Conservation (phyloP, 2,329 filamentous ascomycete species). For the Atkinsonella hypoxylon region DNA sequence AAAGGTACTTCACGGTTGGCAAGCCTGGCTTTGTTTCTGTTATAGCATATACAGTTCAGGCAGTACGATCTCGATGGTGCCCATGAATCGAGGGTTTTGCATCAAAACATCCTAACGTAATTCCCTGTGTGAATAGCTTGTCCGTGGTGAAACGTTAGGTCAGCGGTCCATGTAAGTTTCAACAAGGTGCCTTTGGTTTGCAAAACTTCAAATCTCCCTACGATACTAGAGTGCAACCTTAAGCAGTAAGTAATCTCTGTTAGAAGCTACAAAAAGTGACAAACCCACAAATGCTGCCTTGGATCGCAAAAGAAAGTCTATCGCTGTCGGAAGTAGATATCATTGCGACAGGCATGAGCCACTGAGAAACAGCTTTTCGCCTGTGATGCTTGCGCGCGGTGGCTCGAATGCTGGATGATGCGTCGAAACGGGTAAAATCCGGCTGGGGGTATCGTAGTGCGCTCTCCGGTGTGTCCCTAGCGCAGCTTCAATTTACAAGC, state of each 20-base stretch:
- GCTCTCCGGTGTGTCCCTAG: background rate
- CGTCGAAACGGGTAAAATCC: constrained; percentile 5
- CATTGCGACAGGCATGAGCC: no score
- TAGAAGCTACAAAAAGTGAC: no score
- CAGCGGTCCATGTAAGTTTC: no score
- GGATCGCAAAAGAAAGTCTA: background rate
- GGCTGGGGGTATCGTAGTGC: no score
- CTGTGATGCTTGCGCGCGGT: background rate
- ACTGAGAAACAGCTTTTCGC: background rate
- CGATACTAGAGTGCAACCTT: no score
- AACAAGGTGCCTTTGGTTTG: no score
- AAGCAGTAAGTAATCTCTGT: no score
- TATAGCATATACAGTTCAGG: constrained; percentile 27
- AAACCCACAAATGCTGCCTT: no score
- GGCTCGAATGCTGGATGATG: no score
- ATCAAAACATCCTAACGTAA: constrained; percentile 1
- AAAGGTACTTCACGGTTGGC: constrained; percentile 24
- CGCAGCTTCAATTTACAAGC: background rate
- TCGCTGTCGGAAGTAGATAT: no score
- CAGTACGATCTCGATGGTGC: constrained; percentile 26
- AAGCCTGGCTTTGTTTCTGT: constrained; percentile 27
- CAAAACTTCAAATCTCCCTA: no score
- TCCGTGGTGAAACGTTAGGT: no score
- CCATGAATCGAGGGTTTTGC: constrained; percentile 13
- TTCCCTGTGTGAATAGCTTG: background rate